Evolutionary conservation across 2,329 filamentous ascomycete species (phyloP).

Genomic region (Diaporthe batatas): DNA sequence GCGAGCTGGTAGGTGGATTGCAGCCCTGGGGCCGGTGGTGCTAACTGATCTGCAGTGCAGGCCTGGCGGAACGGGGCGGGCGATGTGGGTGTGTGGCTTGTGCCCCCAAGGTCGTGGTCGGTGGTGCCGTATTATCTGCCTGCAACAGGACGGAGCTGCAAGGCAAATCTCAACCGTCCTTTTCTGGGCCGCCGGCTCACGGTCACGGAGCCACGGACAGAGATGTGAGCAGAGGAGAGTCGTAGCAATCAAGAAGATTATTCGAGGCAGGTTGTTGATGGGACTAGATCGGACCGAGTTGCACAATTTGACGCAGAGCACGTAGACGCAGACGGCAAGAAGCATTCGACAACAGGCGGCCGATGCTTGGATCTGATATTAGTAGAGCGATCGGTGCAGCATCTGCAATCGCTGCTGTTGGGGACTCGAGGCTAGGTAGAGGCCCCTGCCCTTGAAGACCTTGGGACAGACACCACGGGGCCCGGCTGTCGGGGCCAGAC

Average conservation of each 20-base stretch:
- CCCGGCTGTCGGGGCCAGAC: neutral
- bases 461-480: neutral
- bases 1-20: constrained; percentile 8
- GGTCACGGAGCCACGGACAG: neutral
- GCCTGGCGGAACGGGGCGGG: constrained; percentile 21
- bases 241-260: neutral
- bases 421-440: neutral
- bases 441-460: constrained; percentile 7
- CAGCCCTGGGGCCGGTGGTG: neutral
- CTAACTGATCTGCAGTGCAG: constrained; percentile 27
- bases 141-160: neutral
- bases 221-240: neutral
- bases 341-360: constrained; percentile 12
- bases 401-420: constrained; percentile 18
- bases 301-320: constrained; percentile 30
- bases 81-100: constrained; percentile 13
- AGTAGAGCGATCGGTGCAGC: constrained; percentile 27
- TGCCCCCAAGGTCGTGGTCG: neutral
- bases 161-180: neutral
- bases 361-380: constrained; percentile 32
- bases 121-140: neutral
- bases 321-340: neutral
- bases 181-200: neutral
- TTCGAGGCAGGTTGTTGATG: neutral
- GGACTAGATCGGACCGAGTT: constrained; percentile 24